Evolutionary conservation across 306 rosid genomes (phyloP).

Genomic region (Prinsepia uniflora): DNA sequence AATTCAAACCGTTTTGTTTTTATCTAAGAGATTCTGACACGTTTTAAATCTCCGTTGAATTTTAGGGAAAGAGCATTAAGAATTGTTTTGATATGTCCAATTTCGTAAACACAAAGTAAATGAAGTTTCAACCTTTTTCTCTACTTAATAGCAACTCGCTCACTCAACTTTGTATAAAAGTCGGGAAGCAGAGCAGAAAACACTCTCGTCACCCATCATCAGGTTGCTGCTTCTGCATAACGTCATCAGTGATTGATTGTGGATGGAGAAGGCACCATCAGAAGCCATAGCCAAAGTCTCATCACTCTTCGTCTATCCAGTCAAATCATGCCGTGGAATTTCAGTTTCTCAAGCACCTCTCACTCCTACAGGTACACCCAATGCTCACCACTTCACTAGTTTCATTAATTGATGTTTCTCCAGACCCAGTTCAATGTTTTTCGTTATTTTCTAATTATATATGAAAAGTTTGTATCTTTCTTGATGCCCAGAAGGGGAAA

Average conservation of each 20-base stretch:
- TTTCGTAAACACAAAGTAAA: too few relatives aligned
- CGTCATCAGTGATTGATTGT: neutral
- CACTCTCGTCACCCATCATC: too few relatives aligned
- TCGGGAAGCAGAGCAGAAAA: too few relatives aligned
- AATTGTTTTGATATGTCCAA: too few relatives aligned
- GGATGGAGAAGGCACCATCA: constrained; percentile 1
- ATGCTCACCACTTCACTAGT: neutral
- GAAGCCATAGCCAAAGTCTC: constrained; percentile 39
- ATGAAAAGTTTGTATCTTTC: neutral
- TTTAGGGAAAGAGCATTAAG: too few relatives aligned
- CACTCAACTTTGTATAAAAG: too few relatives aligned
- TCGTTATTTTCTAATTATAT: neutral
- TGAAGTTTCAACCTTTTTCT: neutral
- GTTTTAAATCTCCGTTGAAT: too few relatives aligned
- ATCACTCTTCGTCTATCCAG: constrained; percentile 59
- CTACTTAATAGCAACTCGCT: too few relatives aligned
- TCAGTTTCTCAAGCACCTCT: constrained; percentile 63
- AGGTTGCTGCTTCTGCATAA: too few relatives aligned
- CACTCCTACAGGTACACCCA: constrained; percentile 58
- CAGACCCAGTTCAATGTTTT: constrained; percentile 4
- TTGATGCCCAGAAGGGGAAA: neutral
- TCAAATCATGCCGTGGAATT: constrained; percentile 89
- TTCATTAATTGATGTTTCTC: neutral
- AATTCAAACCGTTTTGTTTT: too few relatives aligned
- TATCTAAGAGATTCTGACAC: too few relatives aligned